Base-by-base conservation (phyloP, 1,139 yeast species). In the Torulaspora globosa region DNA sequence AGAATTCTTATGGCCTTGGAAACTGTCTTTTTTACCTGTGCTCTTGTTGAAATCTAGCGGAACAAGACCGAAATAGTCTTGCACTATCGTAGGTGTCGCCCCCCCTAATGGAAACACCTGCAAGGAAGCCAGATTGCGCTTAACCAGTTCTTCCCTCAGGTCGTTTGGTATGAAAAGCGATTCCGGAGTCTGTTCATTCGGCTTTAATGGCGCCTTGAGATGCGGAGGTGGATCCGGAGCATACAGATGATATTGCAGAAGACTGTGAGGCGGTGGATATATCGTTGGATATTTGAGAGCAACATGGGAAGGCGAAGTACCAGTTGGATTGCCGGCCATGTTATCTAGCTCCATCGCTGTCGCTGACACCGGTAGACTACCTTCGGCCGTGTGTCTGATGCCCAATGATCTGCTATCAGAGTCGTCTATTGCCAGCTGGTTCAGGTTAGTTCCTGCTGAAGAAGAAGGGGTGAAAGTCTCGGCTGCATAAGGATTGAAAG, bases 171-270 rank as follows among this genome's bases (percentile, higher is more conserved):
- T 77, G 63, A 89, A 90, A 63, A 90, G 73, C 51, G 76, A 78
- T 49, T 78, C 78, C 3, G 83, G 78, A 34, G 78, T 79, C 40
- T 88, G 76, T 66, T 88, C 90, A 62, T 88, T 80, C 1, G 85
- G 78, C 36, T 78, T 75, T 51, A 84, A 68, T 3, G 82, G 81
- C 8, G 78, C 67, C 15, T 75, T 71, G 48, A 80, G 67, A 53
- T 85, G 79, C 23, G 90, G 90, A 3, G 95, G 94, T 3, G 95
- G 87, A 15, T 79, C 78, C 1, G 97, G 97, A 0, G 97, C 95
- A 66, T 90, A 90, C 40, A 89, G 68, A 66, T 90, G 96, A 61
- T 87, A 86, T 59, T 89, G 92, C 41, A 88, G 70, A 1, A 96
- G 54, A 52, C 65, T 60, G 39, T 59, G 67, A 14, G 64, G 59